Evolutionary conservation across 306 rosid species (phyloP), one percentile per base, ranked within the genome.

Genomic region (Boehmeria nivea): DNA sequence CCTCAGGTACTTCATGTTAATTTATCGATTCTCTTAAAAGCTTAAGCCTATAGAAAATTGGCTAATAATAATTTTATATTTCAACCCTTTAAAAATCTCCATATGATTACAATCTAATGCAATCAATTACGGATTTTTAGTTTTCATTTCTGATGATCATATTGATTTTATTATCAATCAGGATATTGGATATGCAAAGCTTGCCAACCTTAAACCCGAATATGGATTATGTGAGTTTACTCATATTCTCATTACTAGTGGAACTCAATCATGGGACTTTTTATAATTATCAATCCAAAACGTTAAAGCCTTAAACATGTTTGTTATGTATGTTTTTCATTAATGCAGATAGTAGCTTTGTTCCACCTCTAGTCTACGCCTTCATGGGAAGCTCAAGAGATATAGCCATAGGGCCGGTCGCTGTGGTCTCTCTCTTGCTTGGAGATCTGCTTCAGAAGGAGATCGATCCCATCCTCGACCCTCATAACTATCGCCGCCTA

Each of bases 341-440:
- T 11, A 18, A 26, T 33, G 45, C 68, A 72, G 77, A 72, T 42
- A 65, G 67, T n/a, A 72, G 77, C 55, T 72, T 72, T 46, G 77
- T 72, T 53, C 72, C 77, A 22, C 77, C 72, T 51, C 59, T 72
- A 19, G 52, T 72, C 16, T 72, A 72, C 47, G 77, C 72, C 19
- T 31, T 65, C 43, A 72, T 72, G 77, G 77, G 77, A 27, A 72
- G 77, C 59, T 72, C 72, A 4, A 72, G 77, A 64, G 77, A 72
- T 28, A 72, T 72, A 36, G 77, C 72, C 38, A 72, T 72, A 14
- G 76, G 76, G 4, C 70, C 70, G 3, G 76, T 71, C 3, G 70
- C 71, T 5, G 76, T 64, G 8, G 70, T 63, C 20, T 71, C 76
- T 33, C 76, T 71, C 51, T 57, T 71, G 51, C 49, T 64, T 17